These are phyloP conservation scores for Silene noctiflora DNA, from an alignment of 179 eudicot genomes.

Conservation along the genomic window DNA sequence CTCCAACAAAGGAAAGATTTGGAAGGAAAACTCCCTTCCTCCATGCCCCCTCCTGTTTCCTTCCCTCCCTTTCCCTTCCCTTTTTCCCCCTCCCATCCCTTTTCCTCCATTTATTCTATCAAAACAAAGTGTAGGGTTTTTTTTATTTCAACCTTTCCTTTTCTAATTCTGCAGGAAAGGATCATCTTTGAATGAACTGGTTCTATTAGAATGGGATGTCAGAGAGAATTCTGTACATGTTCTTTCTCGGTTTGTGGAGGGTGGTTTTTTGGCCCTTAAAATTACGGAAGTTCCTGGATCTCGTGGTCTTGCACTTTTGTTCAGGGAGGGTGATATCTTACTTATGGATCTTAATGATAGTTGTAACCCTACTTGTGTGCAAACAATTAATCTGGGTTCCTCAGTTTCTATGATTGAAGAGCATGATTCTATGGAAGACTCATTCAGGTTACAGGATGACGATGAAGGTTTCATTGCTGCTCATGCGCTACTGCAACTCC, in stretches of 20 bases:
- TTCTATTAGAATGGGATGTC: slow-evolving; percentile 75
- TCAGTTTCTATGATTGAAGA: slow-evolving; percentile 51
- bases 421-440: slow-evolving; percentile 50
- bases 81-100: background rate
- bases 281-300: slow-evolving; percentile 77
- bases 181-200: slow-evolving; percentile 66
- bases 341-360: slow-evolving; percentile 86
- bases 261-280: slow-evolving; percentile 71
- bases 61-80: too few species aligned
- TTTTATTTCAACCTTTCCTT: background rate
- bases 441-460: slow-evolving; percentile 62
- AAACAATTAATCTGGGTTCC: slow-evolving; percentile 49
- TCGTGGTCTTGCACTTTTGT: slow-evolving; percentile 69
- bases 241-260: slow-evolving; percentile 68
- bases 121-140: background rate
- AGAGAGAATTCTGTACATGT: slow-evolving; percentile 52
- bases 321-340: slow-evolving; percentile 79
- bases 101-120: background rate
- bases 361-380: slow-evolving; percentile 66
- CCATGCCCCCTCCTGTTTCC: too few species aligned
- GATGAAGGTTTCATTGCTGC: slow-evolving; percentile 97
- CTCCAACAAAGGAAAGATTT: too few species aligned
- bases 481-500: slow-evolving; percentile 82
- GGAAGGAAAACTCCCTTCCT: too few species aligned
- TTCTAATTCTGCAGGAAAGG: slow-evolving; percentile 51